Conservation (phyloP, 768 basidiomycete species). For the Kwoniella sp. region DNA sequence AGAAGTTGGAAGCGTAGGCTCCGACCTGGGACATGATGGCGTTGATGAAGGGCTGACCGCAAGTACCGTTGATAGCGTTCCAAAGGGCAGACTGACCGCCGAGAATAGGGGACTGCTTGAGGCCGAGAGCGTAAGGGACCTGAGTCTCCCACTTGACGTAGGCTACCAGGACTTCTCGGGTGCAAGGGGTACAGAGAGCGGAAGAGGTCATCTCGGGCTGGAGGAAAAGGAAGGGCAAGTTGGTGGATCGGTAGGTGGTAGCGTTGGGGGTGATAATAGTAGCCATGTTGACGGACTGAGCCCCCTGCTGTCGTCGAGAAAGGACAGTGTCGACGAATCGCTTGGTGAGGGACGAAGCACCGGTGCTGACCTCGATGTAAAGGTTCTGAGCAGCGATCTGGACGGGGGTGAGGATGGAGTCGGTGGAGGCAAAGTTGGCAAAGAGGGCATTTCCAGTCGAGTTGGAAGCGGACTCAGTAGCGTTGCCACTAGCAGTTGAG, state of each 20-base stretch:
- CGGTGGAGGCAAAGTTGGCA: slow-evolving; percentile 37
- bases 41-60: slow-evolving; percentile 67
- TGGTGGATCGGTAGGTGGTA: slow-evolving; percentile 60
- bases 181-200: slow-evolving; percentile 78
- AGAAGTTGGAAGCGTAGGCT: slow-evolving; percentile 28
- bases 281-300: slow-evolving; percentile 22
- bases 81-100: slow-evolving; percentile 69
- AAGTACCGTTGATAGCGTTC: slow-evolving; percentile 64
- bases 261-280: slow-evolving; percentile 57
- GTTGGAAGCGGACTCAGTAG: slow-evolving; percentile 27
- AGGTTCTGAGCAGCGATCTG: slow-evolving; percentile 45
- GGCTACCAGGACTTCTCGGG: slow-evolving; percentile 69
- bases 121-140: slow-evolving; percentile 74
- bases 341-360: slow-evolving; percentile 32
- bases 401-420: slow-evolving; percentile 36
- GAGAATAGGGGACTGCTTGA: slow-evolving; percentile 68
- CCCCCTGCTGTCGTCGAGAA: slow-evolving; percentile 28
- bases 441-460: slow-evolving; percentile 30
- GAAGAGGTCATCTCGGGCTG: slow-evolving; percentile 60
- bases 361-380: slow-evolving; percentile 27
- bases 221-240: slow-evolving; percentile 78
- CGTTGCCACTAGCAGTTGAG: slow-evolving; percentile 35
- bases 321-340: slow-evolving; percentile 40
- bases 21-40: slow-evolving; percentile 54
- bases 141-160: slow-evolving; percentile 77